Conservation (phyloP, 768 basidiomycete species). For the Pisolithus albus region DNA sequence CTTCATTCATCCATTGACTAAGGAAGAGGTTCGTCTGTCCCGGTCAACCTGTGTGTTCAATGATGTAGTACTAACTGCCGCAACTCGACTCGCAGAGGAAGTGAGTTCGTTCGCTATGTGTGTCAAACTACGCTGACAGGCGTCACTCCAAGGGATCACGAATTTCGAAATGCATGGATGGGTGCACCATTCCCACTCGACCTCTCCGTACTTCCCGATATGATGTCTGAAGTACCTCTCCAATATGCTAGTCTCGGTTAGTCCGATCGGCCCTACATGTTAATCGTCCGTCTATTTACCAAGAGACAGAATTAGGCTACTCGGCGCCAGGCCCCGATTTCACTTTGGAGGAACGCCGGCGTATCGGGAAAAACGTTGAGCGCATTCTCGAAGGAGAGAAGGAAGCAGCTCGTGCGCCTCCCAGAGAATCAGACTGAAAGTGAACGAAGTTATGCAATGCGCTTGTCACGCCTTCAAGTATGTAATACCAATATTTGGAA, state of each 20-base stretch:
- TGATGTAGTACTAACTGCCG: not conserved
- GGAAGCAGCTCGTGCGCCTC: conserved; percentile 61
- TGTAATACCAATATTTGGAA: too few species aligned
- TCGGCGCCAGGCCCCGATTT: conserved; percentile 45
- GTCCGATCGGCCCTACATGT: too few species aligned
- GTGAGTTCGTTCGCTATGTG: conserved; percentile 27
- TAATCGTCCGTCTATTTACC: too few species aligned
- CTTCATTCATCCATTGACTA: conserved; percentile 68
- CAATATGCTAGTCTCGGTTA: conserved; percentile 63
- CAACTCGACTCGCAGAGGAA: conserved; percentile 34
- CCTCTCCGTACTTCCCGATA: conserved; percentile 47
- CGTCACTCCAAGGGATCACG: conserved; percentile 50
- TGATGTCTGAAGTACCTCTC: conserved; percentile 47
- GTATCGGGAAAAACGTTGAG: conserved; percentile 57
- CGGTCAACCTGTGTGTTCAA: not conserved
- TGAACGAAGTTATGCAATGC: not conserved
- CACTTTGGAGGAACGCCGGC: conserved; percentile 54
- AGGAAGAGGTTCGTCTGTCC: conserved; percentile 48
- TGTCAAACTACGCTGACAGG: too few species aligned
- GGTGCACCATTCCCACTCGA: conserved; percentile 66
- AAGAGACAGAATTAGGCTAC: conserved; percentile 56
- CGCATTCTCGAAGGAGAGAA: conserved; percentile 51
- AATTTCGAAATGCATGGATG: conserved; percentile 65
- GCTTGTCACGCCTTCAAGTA: not conserved
- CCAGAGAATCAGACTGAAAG: conserved; percentile 8